A percentile compares a stretch with the other conserved stretches of the same genome.
phyloP scores from a whole-genome alignment of 768 basidiomycete genomes.

The Suillus fuscotomentosus region DNA sequence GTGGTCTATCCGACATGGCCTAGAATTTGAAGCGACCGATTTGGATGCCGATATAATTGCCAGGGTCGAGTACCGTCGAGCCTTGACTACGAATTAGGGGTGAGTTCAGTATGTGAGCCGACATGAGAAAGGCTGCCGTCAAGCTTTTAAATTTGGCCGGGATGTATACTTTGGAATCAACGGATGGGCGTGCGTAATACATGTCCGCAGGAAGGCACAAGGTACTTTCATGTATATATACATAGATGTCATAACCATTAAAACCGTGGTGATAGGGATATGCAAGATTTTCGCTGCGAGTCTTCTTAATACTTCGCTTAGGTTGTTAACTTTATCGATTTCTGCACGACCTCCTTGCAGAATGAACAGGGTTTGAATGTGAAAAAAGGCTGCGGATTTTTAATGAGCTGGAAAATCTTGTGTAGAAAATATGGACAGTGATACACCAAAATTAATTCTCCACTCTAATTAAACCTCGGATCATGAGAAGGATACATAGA shows the following conservation, averaged over 20 bases:
- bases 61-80: not conserved
- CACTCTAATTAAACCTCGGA: not conserved
- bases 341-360: not conserved
- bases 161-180: not conserved
- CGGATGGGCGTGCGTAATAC: not conserved
- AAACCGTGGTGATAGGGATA: not conserved
- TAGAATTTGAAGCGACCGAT: not conserved
- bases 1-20: not conserved
- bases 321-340: not conserved
- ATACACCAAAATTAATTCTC: not conserved
- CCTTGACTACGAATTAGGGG: not conserved
- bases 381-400: not conserved
- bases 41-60: not conserved
- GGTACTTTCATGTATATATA: not conserved
- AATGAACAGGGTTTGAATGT: not conserved
- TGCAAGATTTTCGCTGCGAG: not conserved
- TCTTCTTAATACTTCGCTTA: not conserved
- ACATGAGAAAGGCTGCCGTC: slow-evolving; percentile 1
- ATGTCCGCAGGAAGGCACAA: not conserved
- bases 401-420: not conserved
- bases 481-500: not conserved
- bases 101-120: not conserved
- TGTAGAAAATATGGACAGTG: not conserved
- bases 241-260: not conserved
- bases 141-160: not conserved